These are phyloP conservation scores for Trichoderma orchidacearum DNA, from an alignment of 495 filamentous ascomycete species.

Conservation along the genomic window DNA sequence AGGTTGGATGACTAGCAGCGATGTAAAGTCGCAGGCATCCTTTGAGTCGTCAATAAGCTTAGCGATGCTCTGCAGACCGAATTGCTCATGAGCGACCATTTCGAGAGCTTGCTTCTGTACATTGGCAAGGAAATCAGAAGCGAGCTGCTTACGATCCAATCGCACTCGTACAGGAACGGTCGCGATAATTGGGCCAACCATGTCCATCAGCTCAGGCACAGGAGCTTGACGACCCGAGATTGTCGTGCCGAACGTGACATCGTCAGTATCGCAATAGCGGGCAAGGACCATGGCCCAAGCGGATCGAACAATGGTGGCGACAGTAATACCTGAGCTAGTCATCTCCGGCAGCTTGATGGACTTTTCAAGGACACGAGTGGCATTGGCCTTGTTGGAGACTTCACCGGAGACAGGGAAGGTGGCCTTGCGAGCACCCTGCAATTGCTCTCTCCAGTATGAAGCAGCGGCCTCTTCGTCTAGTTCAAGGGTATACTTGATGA, in stretches of 20 bases:
- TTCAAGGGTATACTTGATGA: not conserved
- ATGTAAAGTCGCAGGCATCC: not conserved
- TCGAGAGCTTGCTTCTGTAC: slow-evolving; percentile 20
- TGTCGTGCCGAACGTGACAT: slow-evolving; percentile 34
- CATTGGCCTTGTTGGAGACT: not conserved
- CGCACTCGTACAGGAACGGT: slow-evolving; percentile 39
- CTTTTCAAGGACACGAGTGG: not conserved
- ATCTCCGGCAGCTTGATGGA: slow-evolving; percentile 3
- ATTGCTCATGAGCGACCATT: slow-evolving; percentile 29
- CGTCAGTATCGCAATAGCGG: slow-evolving; percentile 19
- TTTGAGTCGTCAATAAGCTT: not conserved
- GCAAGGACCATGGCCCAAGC: slow-evolving; percentile 30
- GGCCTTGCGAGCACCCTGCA: not conserved
- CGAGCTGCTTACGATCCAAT: slow-evolving; percentile 1
- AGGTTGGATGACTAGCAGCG: not conserved
- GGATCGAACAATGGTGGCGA: slow-evolving; percentile 29
- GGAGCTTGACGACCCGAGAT: slow-evolving; percentile 32
- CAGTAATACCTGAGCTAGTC: slow-evolving; percentile 12
- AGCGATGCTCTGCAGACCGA: slow-evolving; percentile 27
- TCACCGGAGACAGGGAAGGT: not conserved
- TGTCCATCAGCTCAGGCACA: slow-evolving; percentile 30
- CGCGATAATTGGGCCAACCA: slow-evolving; percentile 40
- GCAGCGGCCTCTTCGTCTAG: not conserved
- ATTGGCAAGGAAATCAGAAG: slow-evolving; percentile 5
- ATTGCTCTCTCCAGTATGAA: not conserved